Conservation (phyloP, 805 yeast genomes). For the Candida vaughaniae region DNA sequence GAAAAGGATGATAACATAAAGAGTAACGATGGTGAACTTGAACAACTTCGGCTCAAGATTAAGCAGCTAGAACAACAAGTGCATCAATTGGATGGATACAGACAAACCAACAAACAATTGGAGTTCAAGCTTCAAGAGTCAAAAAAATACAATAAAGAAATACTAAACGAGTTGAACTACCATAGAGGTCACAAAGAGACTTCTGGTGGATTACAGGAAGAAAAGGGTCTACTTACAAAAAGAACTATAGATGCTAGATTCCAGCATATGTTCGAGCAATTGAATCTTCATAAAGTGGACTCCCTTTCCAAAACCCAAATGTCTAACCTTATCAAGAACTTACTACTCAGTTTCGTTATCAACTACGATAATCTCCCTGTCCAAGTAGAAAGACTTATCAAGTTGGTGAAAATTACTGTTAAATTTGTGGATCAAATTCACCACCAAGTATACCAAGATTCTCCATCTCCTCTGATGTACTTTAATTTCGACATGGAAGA, state of each 20-base stretch:
- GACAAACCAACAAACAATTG: constrained; percentile 14
- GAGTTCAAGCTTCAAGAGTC: constrained; percentile 15
- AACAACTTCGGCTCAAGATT: constrained; percentile 2
- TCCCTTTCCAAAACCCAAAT: constrained; percentile 24
- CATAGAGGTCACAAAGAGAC: neutral
- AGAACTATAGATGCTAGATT: constrained; percentile 21
- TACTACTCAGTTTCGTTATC: constrained; percentile 34
- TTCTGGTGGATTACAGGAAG: too few species aligned
- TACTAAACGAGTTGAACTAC: constrained; percentile 18
- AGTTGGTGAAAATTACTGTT: constrained; percentile 22
- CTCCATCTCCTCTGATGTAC: constrained; percentile 4
- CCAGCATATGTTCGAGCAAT: constrained; percentile 22
- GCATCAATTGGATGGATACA: constrained; percentile 5
- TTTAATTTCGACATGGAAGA: neutral
- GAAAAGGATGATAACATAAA: constrained; percentile 3
- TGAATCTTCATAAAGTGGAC: constrained; percentile 31
- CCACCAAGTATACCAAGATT: constrained; percentile 17
- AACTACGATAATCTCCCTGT: constrained; percentile 25
- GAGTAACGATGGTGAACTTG: constrained; percentile 4
- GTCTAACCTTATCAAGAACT: constrained; percentile 30
- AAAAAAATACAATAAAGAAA: constrained; percentile 17
- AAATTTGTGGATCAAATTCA: constrained; percentile 35
- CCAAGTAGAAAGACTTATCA: constrained; percentile 26
- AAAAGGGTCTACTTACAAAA: constrained; percentile 12
- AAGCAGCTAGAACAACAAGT: neutral